Evolutionary conservation across 1,284 basidiomycete genomes (phyloP).

Genomic region (Leccinum solheimii): DNA sequence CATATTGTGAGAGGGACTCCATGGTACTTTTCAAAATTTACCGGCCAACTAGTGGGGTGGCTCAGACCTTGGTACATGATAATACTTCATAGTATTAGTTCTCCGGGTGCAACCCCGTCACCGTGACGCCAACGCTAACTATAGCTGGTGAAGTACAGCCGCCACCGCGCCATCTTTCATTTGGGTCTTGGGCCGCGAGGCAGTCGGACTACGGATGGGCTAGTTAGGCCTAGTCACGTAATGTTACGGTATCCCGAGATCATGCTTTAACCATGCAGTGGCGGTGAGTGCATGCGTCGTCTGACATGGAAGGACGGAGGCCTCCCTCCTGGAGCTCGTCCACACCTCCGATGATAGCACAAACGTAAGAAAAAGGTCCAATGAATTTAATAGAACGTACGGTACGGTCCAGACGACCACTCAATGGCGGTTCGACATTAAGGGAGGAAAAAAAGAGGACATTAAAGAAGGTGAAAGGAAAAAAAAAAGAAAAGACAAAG

Average conservation of each 20-base stretch:
- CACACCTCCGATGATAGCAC: slow-evolving; percentile 8
- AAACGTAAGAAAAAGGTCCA: slow-evolving; percentile 23
- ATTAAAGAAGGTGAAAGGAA: slow-evolving; percentile 15
- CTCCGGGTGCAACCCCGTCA: slow-evolving; percentile 15
- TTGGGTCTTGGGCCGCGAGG: slow-evolving; percentile 15
- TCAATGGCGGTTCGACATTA: slow-evolving; percentile 9
- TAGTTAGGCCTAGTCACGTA: slow-evolving; percentile 25
- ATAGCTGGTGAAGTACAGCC: slow-evolving; percentile 13
- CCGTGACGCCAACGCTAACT: slow-evolving; percentile 8
- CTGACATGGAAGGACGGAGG: not conserved
- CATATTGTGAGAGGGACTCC: no score
- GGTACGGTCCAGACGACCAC: slow-evolving; percentile 19
- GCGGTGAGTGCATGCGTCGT: slow-evolving; percentile 28
- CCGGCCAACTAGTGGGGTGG: not conserved
- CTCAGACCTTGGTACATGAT: not conserved
- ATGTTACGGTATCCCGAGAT: slow-evolving; percentile 33
- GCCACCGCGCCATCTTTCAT: slow-evolving; percentile 16
- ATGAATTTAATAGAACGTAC: slow-evolving; percentile 21
- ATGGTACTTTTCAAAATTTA: not conserved
- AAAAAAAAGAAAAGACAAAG: slow-evolving; percentile 5
- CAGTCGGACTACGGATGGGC: slow-evolving; percentile 10
- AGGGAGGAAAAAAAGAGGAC: slow-evolving; percentile 1
- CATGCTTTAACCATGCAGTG: slow-evolving; percentile 33
- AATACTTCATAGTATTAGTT: not conserved
- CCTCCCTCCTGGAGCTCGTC: slow-evolving; percentile 1